Evolutionary conservation across 2,329 filamentous ascomycete species (phyloP), one percentile per base, ranked within the genome.

Genomic region (Alternaria angustiovoidea): DNA sequence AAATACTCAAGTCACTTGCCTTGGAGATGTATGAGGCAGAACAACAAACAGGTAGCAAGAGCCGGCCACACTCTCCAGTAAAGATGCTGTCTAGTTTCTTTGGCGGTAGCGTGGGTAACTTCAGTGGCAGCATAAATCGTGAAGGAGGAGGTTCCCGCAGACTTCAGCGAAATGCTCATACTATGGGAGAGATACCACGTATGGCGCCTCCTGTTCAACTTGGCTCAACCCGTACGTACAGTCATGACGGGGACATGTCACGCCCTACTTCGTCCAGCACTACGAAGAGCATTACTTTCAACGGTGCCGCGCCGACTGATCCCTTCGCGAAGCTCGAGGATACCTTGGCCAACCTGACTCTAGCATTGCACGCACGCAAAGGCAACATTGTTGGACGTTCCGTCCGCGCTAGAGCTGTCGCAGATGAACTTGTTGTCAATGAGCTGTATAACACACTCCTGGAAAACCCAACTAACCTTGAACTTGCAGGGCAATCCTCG

Each of bases 401-500:
- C 26, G 82, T 97, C 32, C 86, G 93, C 51, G 89, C 88, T 66
- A 86, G 94, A 59, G 82, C 85, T 11, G 79, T 81, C 28, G 91
- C 89, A 2, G 92, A 97, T 73, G 91, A 94, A 71, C 84, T 94
- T 7, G 83, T 87, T 1, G 91, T 97, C 67, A 97, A 97, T 71
- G 93, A 96, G 68, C 83, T 97, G 2, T 97, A 97, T 80, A 97
- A 97, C 74, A 87, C 89, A 34, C 85, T 97, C 14, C 88, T 96
- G 18, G 93, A 97, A 75, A 91, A 91, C 65, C 92, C 93, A 0
- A 90, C 88, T 53, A 93, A 92, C 71, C 85, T 91, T 64, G 91
- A 96, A 54, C 83, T 89, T 9, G 88, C 91, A 2, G 86, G 88
- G 0, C 93, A 97, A 60, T 85, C 92, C 8, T 86, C 89, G 3